Percentiles rank a stretch among this genome's conserved stretches.
Conservation (phyloP, 441 rosid genomes). For the Hura crepitans region DNA sequence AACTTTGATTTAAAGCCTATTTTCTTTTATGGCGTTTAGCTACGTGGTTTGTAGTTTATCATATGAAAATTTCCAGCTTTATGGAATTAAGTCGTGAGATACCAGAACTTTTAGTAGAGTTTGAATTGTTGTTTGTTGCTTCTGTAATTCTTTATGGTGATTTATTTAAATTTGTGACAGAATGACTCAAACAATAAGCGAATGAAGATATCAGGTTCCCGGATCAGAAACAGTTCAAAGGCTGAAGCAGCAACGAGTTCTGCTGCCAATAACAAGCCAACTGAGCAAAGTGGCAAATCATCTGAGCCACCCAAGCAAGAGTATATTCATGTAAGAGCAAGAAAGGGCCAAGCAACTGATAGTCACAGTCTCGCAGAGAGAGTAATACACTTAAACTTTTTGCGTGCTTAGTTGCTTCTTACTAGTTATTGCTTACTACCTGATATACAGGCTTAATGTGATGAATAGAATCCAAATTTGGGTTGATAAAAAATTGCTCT, state of each 20-base stretch:
- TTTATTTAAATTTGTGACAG: conserved; percentile 36
- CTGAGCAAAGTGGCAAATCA: conserved; percentile 50
- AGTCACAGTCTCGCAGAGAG: conserved; percentile 84
- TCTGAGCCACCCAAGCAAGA: conserved; percentile 64
- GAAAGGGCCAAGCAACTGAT: conserved; percentile 87
- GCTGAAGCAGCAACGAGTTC: conserved; percentile 61
- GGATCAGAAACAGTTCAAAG: conserved; percentile 46
- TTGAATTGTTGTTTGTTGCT: background rate
- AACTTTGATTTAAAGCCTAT: conserved; percentile 5
- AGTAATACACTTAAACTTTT: conserved; percentile 45
- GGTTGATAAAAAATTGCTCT: conserved; percentile 1
- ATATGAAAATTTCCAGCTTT: conserved; percentile 6
- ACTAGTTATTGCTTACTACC: background rate
- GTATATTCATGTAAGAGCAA: conserved; percentile 70
- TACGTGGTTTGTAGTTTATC: background rate
- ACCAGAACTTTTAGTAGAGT: background rate
- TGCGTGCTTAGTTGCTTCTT: too few relatives aligned
- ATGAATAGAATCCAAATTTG: background rate
- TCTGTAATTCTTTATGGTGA: background rate
- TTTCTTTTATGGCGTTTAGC: background rate
- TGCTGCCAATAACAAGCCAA: conserved; percentile 45
- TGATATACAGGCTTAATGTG: background rate
- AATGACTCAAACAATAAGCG: conserved; percentile 58
- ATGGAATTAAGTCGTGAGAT: background rate
- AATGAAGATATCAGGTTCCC: conserved; percentile 37